Conservation (phyloP, 352 stramenopile species). For the Globisporangium carolinianum region DNA sequence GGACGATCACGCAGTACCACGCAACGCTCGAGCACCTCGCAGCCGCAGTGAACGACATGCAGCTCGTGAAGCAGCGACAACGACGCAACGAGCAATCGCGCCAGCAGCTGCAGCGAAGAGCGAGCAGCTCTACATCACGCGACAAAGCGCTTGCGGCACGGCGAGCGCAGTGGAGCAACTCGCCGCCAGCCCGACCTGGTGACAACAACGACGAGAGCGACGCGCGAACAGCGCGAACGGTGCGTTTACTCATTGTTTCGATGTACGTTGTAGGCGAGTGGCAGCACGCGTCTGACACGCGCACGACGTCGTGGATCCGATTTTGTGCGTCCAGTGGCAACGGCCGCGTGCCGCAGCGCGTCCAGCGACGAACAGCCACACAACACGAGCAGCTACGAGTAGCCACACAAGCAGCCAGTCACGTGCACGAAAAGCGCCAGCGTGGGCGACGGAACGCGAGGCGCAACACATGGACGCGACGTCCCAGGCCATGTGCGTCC, state of each 20-base stretch:
- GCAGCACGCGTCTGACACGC: too few species aligned
- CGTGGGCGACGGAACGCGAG: slow-evolving; percentile 14
- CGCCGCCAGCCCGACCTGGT: neutral
- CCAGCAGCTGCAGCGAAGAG: slow-evolving; percentile 14
- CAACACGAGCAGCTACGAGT: neutral
- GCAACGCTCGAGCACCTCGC: slow-evolving; percentile 32
- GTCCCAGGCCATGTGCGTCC: slow-evolving; percentile 10
- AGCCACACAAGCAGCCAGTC: slow-evolving; percentile 4
- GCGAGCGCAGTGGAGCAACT: slow-evolving; percentile 10
- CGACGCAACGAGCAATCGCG: slow-evolving; percentile 2
- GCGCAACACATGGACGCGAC: slow-evolving; percentile 11
- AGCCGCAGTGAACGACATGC: slow-evolving; percentile 17
- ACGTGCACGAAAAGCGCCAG: slow-evolving; percentile 8
- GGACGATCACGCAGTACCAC: slow-evolving; percentile 36
- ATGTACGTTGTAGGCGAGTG: too few species aligned
- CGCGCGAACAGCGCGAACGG: neutral
- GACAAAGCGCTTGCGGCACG: slow-evolving; percentile 15
- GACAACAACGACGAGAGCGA: slow-evolving; percentile 11
- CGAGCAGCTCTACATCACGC: neutral
- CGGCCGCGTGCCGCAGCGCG: slow-evolving; percentile 1
- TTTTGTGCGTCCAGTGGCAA: slow-evolving; percentile 6
- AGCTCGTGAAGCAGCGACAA: slow-evolving; percentile 18
- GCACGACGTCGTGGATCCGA: neutral
- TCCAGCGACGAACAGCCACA: neutral
- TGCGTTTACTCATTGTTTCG: neutral